Evolutionary conservation across 257 asterid species (phyloP).

Genomic region (Catharanthus roseus): DNA sequence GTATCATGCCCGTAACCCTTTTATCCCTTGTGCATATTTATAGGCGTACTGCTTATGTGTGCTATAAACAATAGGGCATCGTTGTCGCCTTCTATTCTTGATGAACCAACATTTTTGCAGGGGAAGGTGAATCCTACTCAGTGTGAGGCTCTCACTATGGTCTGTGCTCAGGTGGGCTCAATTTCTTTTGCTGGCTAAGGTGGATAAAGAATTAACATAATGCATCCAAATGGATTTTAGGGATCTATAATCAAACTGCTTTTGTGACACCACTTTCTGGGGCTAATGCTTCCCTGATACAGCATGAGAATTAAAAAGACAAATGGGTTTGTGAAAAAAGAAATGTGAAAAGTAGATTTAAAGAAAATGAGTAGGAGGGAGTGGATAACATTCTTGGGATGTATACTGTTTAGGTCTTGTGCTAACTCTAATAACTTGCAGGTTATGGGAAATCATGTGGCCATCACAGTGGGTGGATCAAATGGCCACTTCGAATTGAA

Average conservation of each 20-base stretch:
- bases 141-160: conserved; percentile 97
- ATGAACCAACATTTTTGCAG: conserved; percentile 36
- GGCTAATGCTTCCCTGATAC: background rate
- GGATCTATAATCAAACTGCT: background rate
- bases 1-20: conserved; percentile 89
- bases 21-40: conserved; percentile 15
- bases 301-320: background rate
- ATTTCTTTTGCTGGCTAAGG: background rate
- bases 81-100: conserved; percentile 15
- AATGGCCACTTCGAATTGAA: conserved; percentile 95
- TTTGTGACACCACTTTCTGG: background rate
- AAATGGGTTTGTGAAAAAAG: background rate
- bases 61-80: conserved; percentile 7
- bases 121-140: conserved; percentile 98
- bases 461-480: conserved; percentile 87
- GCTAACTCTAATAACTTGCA: conserved; percentile 15
- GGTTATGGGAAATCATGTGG: conserved; percentile 91
- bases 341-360: background rate
- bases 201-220: conserved; percentile 2
- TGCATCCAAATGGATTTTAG: background rate
- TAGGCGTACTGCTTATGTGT: conserved; percentile 1
- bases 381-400: background rate
- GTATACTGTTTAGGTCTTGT: background rate
- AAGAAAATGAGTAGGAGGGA: background rate
- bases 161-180: conserved; percentile 82